A percentile compares a stretch with the other conserved stretches of the same genome.
These are phyloP conservation scores for Aristolochia contorta DNA, from an alignment of 164 flowering plant species.

Conservation along the genomic window DNA sequence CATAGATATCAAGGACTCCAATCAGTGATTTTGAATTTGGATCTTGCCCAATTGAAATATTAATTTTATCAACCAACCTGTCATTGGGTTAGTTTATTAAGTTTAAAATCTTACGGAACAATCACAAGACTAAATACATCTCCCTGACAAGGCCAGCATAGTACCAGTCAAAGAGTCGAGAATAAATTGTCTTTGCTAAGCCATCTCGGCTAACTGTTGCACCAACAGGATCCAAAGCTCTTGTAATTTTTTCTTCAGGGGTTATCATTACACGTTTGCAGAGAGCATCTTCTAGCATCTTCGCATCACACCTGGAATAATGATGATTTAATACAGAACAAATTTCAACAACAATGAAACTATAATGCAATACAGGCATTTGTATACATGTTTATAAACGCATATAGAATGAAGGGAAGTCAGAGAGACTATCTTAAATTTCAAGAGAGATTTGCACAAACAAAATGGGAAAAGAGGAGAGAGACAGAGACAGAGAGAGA, in stretches of 20 bases:
- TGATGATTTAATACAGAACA: slow-evolving; percentile 1
- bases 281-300: slow-evolving; percentile 63
- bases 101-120: too few relatives aligned
- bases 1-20: slow-evolving; percentile 97
- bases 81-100: background rate
- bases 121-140: too few relatives aligned
- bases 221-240: slow-evolving; percentile 71
- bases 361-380: too few relatives aligned
- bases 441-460: too few relatives aligned
- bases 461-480: too few relatives aligned
- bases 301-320: slow-evolving; percentile 62
- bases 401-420: too few relatives aligned
- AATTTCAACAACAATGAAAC: too few relatives aligned
- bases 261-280: slow-evolving; percentile 82
- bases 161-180: slow-evolving; percentile 86
- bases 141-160: background rate
- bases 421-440: too few relatives aligned
- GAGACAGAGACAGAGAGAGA: too few relatives aligned
- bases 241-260: slow-evolving; percentile 85
- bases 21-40: slow-evolving; percentile 59
- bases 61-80: slow-evolving; percentile 92
- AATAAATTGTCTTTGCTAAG: slow-evolving; percentile 84
- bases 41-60: slow-evolving; percentile 91
- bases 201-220: slow-evolving; percentile 87
- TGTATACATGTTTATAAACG: too few relatives aligned